Percentiles rank a stretch among this genome's conserved stretches.
phyloP scores from a whole-genome alignment of 2,329 filamentous ascomycete species.

The Nemania diffusa region DNA sequence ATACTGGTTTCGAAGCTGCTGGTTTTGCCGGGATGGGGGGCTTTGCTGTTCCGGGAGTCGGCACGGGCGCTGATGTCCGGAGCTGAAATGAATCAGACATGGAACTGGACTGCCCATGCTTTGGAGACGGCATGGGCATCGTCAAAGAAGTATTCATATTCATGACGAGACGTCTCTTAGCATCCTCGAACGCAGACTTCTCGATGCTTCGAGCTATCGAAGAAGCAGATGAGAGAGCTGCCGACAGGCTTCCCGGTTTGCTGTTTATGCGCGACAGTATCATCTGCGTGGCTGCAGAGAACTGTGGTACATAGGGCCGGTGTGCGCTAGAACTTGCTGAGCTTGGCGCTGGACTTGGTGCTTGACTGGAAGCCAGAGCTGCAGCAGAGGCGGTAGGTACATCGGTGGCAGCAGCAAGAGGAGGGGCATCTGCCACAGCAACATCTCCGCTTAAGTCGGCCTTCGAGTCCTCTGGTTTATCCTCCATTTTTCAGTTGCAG shows the following conservation, averaged over 20 bases:
- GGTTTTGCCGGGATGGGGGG: constrained; percentile 2
- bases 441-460: constrained; percentile 2
- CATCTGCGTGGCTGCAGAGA: constrained; percentile 54
- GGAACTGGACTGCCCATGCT: not conserved
- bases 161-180: constrained; percentile 54
- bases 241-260: constrained; percentile 50
- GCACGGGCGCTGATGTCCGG: constrained; percentile 34
- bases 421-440: constrained; percentile 11
- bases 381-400: not conserved
- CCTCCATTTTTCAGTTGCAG: constrained; percentile 22
- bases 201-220: constrained; percentile 48
- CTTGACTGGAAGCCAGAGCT: constrained; percentile 16
- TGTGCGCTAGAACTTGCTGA: constrained; percentile 43
- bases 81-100: constrained; percentile 44
- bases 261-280: constrained; percentile 54
- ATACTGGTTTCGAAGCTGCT: constrained; percentile 30
- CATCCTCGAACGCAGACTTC: constrained; percentile 52
- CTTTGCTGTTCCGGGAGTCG: constrained; percentile 14
- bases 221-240: constrained; percentile 50
- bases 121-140: constrained; percentile 49
- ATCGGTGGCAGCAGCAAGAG: not conserved
- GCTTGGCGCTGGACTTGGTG: constrained; percentile 42
- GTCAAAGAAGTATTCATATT: constrained; percentile 54
- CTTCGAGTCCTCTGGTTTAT: not conserved
- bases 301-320: constrained; percentile 49